Evolutionary conservation across 2,329 filamentous ascomycete species (phyloP), one percentile per base, ranked within the genome.

Genomic region (Colletotrichum camelliae): DNA sequence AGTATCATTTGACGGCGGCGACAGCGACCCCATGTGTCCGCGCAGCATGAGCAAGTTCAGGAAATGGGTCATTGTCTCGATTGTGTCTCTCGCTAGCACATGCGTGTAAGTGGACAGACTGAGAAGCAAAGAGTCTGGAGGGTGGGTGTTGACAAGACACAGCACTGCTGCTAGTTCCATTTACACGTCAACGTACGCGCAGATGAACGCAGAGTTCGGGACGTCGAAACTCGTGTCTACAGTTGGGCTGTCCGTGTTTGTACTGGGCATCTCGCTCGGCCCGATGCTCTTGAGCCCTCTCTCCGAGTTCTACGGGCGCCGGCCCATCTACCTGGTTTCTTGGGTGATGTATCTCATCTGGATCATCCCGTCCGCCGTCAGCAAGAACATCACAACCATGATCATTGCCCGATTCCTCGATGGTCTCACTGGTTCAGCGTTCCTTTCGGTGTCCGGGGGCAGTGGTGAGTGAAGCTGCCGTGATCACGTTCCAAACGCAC

Each of bases 161-260:
- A 96, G 94, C 70, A 98, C 96, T 10, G 95, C 93, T 82, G 92
- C 94, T 2, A 96, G 94, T 64, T 97, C 95, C n/a, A 92, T 98
- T 80, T 98, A 98, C 84, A 96, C 95, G 1, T 91, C 92, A 15
- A 97, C 94, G 0, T 98, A 98, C 83, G 82, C 81, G 21, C 94
- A 97, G 83, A 91, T 98, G 84, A 91, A 93, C 77, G 85, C 88
- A 31, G 94, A 97, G 75, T 97, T 98, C 80, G 86, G 91, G 78
- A 90, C 91, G 79, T 94, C 94, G 0, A 89, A 91, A 72, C 87
- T 95, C 66, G 89, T 97, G 29, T 95, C 94, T 15, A 95, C 95
- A 4, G 84, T 98, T 12, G 96, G 96, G 1, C 86, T 98, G 67
- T 96, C 94, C 1, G 89, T 94, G 1, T 98, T 96, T 81, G 95